Conservation (phyloP, 352 stramenopile species). For the Aphanomyces invadans region DNA sequence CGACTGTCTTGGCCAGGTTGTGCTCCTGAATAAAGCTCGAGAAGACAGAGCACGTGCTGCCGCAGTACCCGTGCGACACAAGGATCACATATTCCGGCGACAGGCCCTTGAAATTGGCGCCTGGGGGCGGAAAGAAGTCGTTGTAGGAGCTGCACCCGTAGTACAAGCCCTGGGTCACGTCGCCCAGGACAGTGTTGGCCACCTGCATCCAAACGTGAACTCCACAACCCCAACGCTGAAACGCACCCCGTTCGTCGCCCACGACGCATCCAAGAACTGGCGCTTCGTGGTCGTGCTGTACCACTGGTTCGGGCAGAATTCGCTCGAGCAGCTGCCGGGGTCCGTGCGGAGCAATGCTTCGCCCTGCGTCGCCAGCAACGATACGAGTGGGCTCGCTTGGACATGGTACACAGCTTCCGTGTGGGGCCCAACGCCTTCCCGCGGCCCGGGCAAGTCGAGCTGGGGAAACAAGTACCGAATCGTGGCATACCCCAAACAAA, state of each 20-base stretch:
- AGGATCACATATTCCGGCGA: slow-evolving; percentile 10
- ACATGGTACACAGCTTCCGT: slow-evolving; percentile 15
- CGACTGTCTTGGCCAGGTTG: slow-evolving; percentile 15
- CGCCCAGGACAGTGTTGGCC: neutral
- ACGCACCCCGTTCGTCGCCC: neutral
- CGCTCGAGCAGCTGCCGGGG: neutral
- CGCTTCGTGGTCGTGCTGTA: slow-evolving; percentile 9
- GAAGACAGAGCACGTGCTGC: slow-evolving; percentile 25
- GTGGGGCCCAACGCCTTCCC: slow-evolving; percentile 14
- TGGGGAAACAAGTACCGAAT: slow-evolving; percentile 22
- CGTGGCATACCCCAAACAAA: slow-evolving; percentile 21
- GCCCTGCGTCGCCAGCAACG: slow-evolving; percentile 8
- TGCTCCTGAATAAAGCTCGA: slow-evolving; percentile 24
- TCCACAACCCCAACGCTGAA: neutral
- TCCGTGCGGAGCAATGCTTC: neutral
- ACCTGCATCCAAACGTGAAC: neutral
- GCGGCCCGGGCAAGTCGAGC: slow-evolving; percentile 11
- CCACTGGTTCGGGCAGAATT: slow-evolving; percentile 18
- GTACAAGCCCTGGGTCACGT: slow-evolving; percentile 18
- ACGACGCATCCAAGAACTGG: slow-evolving; percentile 7
- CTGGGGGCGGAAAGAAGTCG: slow-evolving; percentile 13
- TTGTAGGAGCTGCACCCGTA: slow-evolving; percentile 15
- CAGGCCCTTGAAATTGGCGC: slow-evolving; percentile 9
- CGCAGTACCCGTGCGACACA: slow-evolving; percentile 23
- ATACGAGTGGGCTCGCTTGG: slow-evolving; percentile 2